These are phyloP conservation scores for Gloeostereum incarnatum DNA, from an alignment of 768 basidiomycete species.

Conservation along the genomic window DNA sequence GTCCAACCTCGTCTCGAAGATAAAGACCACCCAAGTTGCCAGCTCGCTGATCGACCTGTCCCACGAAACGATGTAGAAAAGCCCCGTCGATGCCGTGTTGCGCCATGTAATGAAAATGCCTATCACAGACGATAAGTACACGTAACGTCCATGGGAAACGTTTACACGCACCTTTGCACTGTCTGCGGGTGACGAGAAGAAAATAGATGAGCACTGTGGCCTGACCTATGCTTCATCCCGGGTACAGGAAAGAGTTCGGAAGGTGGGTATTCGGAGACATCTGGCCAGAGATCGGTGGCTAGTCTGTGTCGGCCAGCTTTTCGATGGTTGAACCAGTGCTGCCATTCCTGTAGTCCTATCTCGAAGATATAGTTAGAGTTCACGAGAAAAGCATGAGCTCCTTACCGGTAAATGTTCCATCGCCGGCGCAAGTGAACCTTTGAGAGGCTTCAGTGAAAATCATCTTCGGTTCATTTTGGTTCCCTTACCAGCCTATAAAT, in stretches of 20 bases:
- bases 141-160: background rate
- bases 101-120: conserved; percentile 47
- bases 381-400: background rate
- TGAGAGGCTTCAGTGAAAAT: no score
- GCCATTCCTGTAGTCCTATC: background rate
- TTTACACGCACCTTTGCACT: background rate
- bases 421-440: background rate
- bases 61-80: conserved; percentile 43
- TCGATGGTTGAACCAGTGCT: background rate
- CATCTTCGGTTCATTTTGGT: no score
- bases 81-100: conserved; percentile 41
- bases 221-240: conserved; percentile 29
- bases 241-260: conserved; percentile 38
- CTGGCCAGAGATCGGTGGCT: conserved; percentile 37
- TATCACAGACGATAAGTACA: background rate
- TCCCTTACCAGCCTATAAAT: no score
- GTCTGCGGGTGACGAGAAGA: conserved; percentile 29
- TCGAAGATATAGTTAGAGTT: background rate
- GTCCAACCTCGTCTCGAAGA: conserved; percentile 38
- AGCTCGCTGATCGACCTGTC: conserved; percentile 32
- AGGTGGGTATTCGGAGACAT: conserved; percentile 32
- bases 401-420: background rate
- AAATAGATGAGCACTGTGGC: conserved; percentile 36
- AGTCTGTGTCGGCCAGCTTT: no score
- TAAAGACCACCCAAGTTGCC: conserved; percentile 26